phyloP scores from a whole-genome alignment of 163 green algal genomes.

The Scenedesmus sp. region DNA sequence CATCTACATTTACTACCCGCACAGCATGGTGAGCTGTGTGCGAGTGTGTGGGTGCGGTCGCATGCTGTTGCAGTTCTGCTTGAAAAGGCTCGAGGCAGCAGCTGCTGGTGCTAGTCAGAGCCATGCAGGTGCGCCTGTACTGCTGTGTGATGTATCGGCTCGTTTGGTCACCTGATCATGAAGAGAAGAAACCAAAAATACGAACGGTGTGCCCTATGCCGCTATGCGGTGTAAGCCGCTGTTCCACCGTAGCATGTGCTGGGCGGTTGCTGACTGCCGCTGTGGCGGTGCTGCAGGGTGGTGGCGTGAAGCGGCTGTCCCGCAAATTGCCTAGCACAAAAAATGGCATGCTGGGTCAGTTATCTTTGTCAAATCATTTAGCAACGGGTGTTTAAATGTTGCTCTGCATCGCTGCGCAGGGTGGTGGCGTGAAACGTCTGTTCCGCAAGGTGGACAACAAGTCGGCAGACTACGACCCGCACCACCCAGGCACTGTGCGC shows the following conservation, averaged over 20 bases:
- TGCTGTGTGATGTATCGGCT: neutral
- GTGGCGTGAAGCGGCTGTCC: slow-evolving; percentile 97
- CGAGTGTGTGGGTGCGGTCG: neutral
- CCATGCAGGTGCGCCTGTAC: neutral
- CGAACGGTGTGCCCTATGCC: no score
- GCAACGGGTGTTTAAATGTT: no score
- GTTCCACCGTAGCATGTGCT: no score
- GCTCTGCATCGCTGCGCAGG: slow-evolving; percentile 55
- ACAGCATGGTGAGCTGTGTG: slow-evolving; percentile 79
- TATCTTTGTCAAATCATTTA: no score
- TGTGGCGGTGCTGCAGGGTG: slow-evolving; percentile 68
- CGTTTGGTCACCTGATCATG: no score
- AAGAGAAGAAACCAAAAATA: no score
- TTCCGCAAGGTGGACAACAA: slow-evolving; percentile 97
- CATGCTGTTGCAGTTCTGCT: neutral
- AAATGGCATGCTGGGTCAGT: neutral
- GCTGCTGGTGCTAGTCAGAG: neutral
- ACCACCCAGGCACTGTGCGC: slow-evolving; percentile 87
- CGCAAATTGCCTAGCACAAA: slow-evolving; percentile 92
- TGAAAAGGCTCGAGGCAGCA: no score
- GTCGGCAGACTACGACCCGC: slow-evolving; percentile 83
- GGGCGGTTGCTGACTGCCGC: no score
- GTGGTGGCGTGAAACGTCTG: slow-evolving; percentile 96
- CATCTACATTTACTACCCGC: slow-evolving; percentile 99
- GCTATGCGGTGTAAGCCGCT: no score